Conservation (phyloP, 202 grass and related monocot species). For the Carex arenaria region DNA sequence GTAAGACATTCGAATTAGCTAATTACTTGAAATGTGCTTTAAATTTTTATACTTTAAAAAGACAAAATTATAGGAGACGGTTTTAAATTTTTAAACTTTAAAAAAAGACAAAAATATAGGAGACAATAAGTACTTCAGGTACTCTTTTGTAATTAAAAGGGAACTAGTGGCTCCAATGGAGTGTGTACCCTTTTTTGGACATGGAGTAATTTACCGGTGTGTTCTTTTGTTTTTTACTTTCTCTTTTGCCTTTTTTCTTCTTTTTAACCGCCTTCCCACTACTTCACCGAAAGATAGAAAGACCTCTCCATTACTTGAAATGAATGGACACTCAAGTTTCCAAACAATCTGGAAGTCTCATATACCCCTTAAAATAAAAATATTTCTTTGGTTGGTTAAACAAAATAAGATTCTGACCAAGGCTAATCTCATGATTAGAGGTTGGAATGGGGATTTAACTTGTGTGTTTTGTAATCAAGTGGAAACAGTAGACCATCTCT, state of each 20-base stretch:
- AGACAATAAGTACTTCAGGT: conserved; percentile 3
- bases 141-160: neutral
- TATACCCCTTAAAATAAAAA: too few relatives aligned
- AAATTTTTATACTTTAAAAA: neutral
- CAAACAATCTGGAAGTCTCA: too few relatives aligned
- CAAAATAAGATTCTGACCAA: too few relatives aligned
- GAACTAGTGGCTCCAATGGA: neutral
- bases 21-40: neutral
- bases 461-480: too few relatives aligned
- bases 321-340: neutral
- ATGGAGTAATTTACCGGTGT: neutral
- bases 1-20: neutral
- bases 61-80: neutral
- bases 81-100: neutral
- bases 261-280: conserved; percentile 27
- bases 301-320: neutral
- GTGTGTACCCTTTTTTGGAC: neutral
- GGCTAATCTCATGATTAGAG: too few relatives aligned
- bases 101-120: neutral
- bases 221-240: conserved; percentile 29
- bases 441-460: too few relatives aligned
- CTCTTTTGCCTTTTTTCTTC: conserved; percentile 10
- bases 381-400: too few relatives aligned
- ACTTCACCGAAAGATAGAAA: conserved; percentile 21
- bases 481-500: too few relatives aligned